Evolutionary conservation across 768 basidiomycete species (phyloP).

Genomic region (Podaxis mareebaensis): DNA sequence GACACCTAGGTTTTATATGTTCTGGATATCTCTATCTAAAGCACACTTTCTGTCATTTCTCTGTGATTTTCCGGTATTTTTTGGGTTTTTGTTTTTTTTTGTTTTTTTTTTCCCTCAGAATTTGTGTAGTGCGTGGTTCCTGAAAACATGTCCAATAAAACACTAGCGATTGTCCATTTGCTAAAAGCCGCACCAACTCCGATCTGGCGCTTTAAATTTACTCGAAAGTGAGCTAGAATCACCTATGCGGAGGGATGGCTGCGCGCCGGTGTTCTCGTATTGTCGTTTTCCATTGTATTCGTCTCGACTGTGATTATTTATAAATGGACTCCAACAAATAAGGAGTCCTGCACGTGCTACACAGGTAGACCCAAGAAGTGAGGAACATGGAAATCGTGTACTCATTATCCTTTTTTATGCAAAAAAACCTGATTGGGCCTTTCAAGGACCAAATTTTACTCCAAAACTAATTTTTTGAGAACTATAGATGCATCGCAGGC

Average conservation of each 20-base stretch:
- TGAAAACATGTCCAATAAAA: neutral
- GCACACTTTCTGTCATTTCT: neutral
- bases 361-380: too few relatives aligned
- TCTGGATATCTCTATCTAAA: neutral
- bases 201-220: neutral
- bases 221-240: neutral
- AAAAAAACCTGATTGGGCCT: too few relatives aligned
- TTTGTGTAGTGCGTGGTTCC: neutral
- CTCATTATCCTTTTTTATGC: too few relatives aligned
- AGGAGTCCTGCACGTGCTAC: too few relatives aligned
- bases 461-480: too few relatives aligned
- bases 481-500: too few relatives aligned
- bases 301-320: too few relatives aligned
- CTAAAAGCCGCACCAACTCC: conserved; percentile 1
- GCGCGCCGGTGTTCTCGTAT: too few relatives aligned
- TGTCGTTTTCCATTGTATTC: too few relatives aligned
- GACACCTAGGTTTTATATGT: neutral
- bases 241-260: neutral
- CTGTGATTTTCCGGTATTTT: neutral
- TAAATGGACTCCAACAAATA: too few relatives aligned
- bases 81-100: neutral
- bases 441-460: too few relatives aligned
- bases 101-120: neutral
- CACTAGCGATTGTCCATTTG: neutral
- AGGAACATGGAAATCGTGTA: too few relatives aligned